Percentiles rank a stretch among this genome's conserved stretches.
Evolutionary conservation across 1,284 basidiomycete species (phyloP).

Genomic region (Heterobasidion occidentale): DNA sequence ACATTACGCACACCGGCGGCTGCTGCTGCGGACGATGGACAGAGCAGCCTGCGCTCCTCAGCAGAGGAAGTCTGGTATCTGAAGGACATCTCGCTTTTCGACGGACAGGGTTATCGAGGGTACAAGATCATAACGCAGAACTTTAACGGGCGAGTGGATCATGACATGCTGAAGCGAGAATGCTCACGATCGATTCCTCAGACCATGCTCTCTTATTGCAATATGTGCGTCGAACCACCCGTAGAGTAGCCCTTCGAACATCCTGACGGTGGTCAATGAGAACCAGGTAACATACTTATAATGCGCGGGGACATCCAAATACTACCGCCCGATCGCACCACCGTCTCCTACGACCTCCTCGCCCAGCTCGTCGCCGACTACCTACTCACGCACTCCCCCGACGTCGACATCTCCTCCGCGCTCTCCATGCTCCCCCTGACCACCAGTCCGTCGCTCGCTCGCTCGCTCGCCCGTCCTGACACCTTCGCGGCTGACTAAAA

Average conservation of each 20-base stretch:
- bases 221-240: slow-evolving; percentile 47
- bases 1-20: neutral
- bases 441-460: slow-evolving; percentile 45
- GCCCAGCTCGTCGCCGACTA: slow-evolving; percentile 79
- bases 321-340: slow-evolving; percentile 50
- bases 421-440: slow-evolving; percentile 79
- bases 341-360: slow-evolving; percentile 80
- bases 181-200: slow-evolving; percentile 19
- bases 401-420: slow-evolving; percentile 69
- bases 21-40: neutral
- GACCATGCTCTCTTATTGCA: slow-evolving; percentile 87
- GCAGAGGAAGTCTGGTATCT: slow-evolving; percentile 66
- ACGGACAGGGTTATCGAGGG: slow-evolving; percentile 22
- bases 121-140: slow-evolving; percentile 77
- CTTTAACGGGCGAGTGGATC: slow-evolving; percentile 55
- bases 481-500: neutral
- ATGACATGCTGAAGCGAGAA: neutral
- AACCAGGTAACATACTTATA: slow-evolving; percentile 75
- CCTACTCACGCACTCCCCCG: slow-evolving; percentile 52
- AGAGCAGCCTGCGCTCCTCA: neutral
- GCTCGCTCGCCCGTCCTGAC: neutral
- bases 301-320: slow-evolving; percentile 72
- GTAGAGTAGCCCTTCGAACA: too few relatives aligned
- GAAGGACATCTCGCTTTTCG: slow-evolving; percentile 55
- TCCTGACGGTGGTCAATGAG: slow-evolving; percentile 4